Conservation (phyloP, 2,329 filamentous ascomycete genomes). For the Parastagonospora nodorum region DNA sequence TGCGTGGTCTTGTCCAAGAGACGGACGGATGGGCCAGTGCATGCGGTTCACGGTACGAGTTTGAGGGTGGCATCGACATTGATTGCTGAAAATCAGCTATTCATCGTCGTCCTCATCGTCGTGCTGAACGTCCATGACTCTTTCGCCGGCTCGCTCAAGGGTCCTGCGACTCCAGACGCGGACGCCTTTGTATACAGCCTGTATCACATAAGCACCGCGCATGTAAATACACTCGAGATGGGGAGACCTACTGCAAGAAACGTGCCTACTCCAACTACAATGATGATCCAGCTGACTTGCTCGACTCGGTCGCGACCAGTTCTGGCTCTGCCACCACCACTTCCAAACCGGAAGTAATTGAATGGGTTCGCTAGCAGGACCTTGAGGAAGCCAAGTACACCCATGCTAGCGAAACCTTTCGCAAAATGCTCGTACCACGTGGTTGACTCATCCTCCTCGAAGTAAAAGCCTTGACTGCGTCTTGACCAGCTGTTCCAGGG, state of each 20-base stretch:
- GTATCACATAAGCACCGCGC: slow-evolving; percentile 13
- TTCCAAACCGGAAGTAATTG: slow-evolving; percentile 72
- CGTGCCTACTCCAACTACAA: slow-evolving; percentile 78
- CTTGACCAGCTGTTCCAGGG: slow-evolving; percentile 33
- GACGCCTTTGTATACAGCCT: slow-evolving; percentile 83
- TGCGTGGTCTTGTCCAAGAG: slow-evolving; percentile 58
- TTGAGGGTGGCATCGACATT: neutral
- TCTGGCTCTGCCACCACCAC: slow-evolving; percentile 59
- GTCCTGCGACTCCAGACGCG: slow-evolving; percentile 72
- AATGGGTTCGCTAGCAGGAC: slow-evolving; percentile 75
- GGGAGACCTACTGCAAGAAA: slow-evolving; percentile 71
- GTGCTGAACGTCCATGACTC: slow-evolving; percentile 79
- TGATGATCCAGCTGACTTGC: slow-evolving; percentile 77
- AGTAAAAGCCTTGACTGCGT: slow-evolving; percentile 25
- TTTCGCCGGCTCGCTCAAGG: slow-evolving; percentile 78
- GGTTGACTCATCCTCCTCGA: slow-evolving; percentile 42
- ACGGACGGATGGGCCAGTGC: neutral
- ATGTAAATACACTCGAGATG: neutral
- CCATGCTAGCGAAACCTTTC: slow-evolving; percentile 89
- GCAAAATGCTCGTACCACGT: slow-evolving; percentile 83
- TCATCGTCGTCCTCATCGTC: slow-evolving; percentile 63
- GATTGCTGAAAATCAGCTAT: slow-evolving; percentile 14
- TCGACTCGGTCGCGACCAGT: slow-evolving; percentile 79
- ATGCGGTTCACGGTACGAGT: neutral
- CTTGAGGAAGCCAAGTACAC: slow-evolving; percentile 83